phyloP scores from a whole-genome alignment of 2,329 filamentous ascomycete species.

The Aureobasidium sp. region DNA sequence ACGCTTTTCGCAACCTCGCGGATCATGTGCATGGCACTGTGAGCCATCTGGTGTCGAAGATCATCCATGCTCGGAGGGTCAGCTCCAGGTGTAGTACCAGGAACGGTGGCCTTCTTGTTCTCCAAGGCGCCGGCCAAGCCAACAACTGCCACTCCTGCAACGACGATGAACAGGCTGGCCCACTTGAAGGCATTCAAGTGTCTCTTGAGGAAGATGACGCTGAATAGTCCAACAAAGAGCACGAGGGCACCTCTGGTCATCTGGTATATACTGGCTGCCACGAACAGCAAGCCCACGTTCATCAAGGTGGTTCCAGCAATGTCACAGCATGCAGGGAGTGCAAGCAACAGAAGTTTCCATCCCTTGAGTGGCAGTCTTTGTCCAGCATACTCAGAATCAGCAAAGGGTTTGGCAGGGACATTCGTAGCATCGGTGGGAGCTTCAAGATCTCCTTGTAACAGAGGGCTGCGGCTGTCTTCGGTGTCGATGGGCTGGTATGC shows the following conservation, averaged over 20 bases:
- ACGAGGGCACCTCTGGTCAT: constrained; percentile 96
- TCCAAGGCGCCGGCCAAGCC: constrained; percentile 81
- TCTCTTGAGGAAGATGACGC: constrained; percentile 77
- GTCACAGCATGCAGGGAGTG: constrained; percentile 84
- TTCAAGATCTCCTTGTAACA: constrained; percentile 9
- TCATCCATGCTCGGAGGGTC: constrained; percentile 2
- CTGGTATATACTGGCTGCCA: constrained; percentile 94
- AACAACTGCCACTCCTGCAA: constrained; percentile 79
- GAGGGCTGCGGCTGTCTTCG: constrained; percentile 4
- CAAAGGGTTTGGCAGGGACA: constrained; percentile 43
- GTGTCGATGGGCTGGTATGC: constrained; percentile 12
- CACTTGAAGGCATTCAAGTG: constrained; percentile 84
- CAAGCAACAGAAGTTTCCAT: constrained; percentile 62
- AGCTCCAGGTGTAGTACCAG: constrained; percentile 18
- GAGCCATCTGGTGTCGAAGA: neutral
- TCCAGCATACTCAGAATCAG: constrained; percentile 25
- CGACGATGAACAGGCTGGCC: constrained; percentile 78
- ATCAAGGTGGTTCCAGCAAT: constrained; percentile 93
- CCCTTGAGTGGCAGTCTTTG: constrained; percentile 55
- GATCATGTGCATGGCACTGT: neutral
- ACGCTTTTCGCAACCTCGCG: constrained; percentile 25
- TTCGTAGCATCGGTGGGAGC: constrained; percentile 28
- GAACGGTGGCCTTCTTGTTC: constrained; percentile 45
- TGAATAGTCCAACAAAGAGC: constrained; percentile 91
- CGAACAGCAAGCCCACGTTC: constrained; percentile 90